Evolutionary conservation across 805 yeast genomes (phyloP).

Genomic region (Pichia nanzhaoensis): DNA sequence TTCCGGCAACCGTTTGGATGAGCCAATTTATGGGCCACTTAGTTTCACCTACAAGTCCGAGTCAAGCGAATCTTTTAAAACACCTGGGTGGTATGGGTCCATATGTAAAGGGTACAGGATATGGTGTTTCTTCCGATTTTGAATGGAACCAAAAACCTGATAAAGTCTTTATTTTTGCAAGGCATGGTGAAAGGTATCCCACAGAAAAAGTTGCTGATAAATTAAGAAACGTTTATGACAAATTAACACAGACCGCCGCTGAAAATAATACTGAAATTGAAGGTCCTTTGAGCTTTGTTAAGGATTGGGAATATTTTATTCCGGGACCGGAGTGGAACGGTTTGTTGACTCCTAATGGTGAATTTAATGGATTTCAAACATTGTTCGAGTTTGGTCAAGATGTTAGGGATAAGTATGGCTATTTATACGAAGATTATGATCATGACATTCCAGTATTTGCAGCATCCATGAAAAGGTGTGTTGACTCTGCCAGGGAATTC

Average conservation of each 20-base stretch:
- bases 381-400: slow-evolving; percentile 43
- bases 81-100: slow-evolving; percentile 50
- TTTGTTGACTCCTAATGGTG: slow-evolving; percentile 43
- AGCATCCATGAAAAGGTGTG: slow-evolving; percentile 48
- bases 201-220: slow-evolving; percentile 34
- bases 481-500: slow-evolving; percentile 48
- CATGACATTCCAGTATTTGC: slow-evolving; percentile 44
- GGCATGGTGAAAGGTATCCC: slow-evolving; percentile 80
- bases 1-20: background rate
- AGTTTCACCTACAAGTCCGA: slow-evolving; percentile 16
- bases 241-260: slow-evolving; percentile 24
- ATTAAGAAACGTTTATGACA: slow-evolving; percentile 22
- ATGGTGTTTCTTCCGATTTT: slow-evolving; percentile 40
- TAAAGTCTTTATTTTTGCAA: slow-evolving; percentile 63
- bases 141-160: slow-evolving; percentile 29
- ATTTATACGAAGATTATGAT: slow-evolving; percentile 30
- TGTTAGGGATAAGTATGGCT: slow-evolving; percentile 43
- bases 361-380: slow-evolving; percentile 47
- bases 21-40: slow-evolving; percentile 2
- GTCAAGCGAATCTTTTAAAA: slow-evolving; percentile 42
- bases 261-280: slow-evolving; percentile 29
- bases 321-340: slow-evolving; percentile 27
- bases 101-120: slow-evolving; percentile 44
- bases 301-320: slow-evolving; percentile 47
- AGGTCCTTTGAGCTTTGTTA: slow-evolving; percentile 49